Evolutionary conservation across 495 filamentous ascomycete genomes (phyloP).

Genomic region (Cetradonia linearis): DNA sequence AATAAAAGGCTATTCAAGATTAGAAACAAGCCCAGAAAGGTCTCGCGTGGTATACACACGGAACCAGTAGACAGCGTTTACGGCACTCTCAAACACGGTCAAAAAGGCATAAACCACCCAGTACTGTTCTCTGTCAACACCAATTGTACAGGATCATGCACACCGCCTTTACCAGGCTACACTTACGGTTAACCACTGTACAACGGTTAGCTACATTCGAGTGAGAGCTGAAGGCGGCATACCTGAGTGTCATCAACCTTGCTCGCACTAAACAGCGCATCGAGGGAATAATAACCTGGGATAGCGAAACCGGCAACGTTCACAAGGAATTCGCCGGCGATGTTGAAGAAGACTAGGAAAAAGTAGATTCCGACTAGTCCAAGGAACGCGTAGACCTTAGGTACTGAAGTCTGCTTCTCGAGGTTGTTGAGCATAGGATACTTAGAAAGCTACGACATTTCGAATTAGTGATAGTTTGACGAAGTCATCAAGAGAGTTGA

Average conservation of each 20-base stretch:
- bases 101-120: conserved; percentile 95
- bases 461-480: conserved; percentile 14
- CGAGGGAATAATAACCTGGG: conserved; percentile 90
- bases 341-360: conserved; percentile 99
- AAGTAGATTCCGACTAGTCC: conserved; percentile 81
- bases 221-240: conserved; percentile 25
- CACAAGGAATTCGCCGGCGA: conserved; percentile 90
- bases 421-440: conserved; percentile 92
- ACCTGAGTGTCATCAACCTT: conserved; percentile 90
- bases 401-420: conserved; percentile 87
- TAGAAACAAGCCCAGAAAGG: not conserved
- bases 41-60: conserved; percentile 39
- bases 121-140: conserved; percentile 48
- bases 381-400: conserved; percentile 92
- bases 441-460: conserved; percentile 68
- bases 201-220: conserved; percentile 10
- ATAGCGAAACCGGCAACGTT: conserved; percentile 92
- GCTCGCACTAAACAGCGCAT: conserved; percentile 70
- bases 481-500: conserved; percentile 17
- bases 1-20: conserved; percentile 74
- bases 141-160: not conserved
- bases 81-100: conserved; percentile 82
- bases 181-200: conserved; percentile 59
- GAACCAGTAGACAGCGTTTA: conserved; percentile 98
- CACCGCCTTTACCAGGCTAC: not conserved